phyloP scores from a whole-genome alignment of 192 early-diverging fungal genomes.

The Coemansia sp. region DNA sequence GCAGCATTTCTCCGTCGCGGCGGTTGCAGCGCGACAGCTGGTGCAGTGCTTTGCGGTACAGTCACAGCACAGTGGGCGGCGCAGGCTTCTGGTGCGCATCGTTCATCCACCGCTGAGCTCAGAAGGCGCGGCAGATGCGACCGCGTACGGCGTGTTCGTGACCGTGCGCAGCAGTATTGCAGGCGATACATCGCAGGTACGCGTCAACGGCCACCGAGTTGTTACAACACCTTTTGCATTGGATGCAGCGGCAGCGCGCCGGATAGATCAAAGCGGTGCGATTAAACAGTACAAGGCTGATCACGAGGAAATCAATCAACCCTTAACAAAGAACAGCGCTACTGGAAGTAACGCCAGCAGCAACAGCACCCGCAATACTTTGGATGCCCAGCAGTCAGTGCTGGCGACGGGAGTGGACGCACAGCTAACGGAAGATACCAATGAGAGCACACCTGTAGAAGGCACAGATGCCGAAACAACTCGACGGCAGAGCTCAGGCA shows the following conservation, averaged over 20 bases:
- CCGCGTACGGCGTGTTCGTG: constrained; percentile 21
- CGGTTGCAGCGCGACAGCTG: constrained; percentile 23
- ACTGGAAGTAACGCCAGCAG: constrained; percentile 1
- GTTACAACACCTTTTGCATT: constrained; percentile 27
- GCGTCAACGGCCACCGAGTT: constrained; percentile 28
- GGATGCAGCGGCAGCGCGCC: constrained; percentile 11
- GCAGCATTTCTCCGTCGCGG: neutral
- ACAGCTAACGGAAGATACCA: no score
- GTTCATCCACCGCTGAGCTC: constrained; percentile 22
- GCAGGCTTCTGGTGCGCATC: constrained; percentile 40
- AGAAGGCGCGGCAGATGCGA: neutral
- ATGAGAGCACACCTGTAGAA: no score
- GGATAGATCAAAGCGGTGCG: no score
- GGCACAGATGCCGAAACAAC: no score
- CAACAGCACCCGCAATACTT: neutral
- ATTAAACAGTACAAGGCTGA: no score
- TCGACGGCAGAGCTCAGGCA: no score
- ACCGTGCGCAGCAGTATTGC: constrained; percentile 19
- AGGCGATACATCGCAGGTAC: constrained; percentile 5
- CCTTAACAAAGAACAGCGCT: neutral
- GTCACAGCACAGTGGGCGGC: constrained; percentile 19
- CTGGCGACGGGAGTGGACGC: neutral
- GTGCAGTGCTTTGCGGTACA: constrained; percentile 39
- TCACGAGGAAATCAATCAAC: neutral
- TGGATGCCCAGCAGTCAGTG: neutral